Base-by-base conservation (phyloP, 176 grass and related monocot genomes). In the Eragrostis curvula region DNA sequence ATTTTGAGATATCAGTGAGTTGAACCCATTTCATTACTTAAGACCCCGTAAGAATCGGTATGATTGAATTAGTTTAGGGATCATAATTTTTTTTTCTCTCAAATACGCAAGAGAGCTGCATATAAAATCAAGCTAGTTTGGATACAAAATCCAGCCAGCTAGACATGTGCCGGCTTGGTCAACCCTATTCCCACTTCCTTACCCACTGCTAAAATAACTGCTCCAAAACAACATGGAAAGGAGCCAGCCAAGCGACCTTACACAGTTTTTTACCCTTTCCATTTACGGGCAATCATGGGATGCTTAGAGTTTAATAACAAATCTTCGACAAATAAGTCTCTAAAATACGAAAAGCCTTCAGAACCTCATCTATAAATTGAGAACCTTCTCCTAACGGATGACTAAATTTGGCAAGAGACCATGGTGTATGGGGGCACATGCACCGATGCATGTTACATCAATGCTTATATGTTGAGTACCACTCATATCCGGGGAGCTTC, bases 401-500 rank as follows among this genome's bases (percentile, higher is more conserved):
- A 10, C 17, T 43, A 32, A 32, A 76, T 40, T 73, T 77, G 28
- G 18, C 42, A 77, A 12, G 56, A 21, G 7, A 12, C 45, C 49
- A 27, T 18, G 7, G 7, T 57, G 24, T 77, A 48, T 42, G 32
- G 43, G 52, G n/a, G 41, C n/a, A n/a, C n/a, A 20, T 49, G 28
- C 21, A 50, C 15, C n/a, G n/a, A 50, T 79, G 53, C n/a, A n/a
- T n/a, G n/a, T n/a, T n/a, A n/a, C n/a, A n/a, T n/a, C n/a, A n/a
- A n/a, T n/a, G n/a, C n/a, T n/a, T n/a, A n/a, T n/a, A n/a, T n/a
- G n/a, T n/a, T n/a, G n/a, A n/a, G n/a, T n/a, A n/a, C 55, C 44
- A 80, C 53, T 53, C n/a, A 28, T 90, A 99, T 93, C 92, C 92
- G 91, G 81, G 93, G 93, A 90, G 91, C 65, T 91, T 99, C 93